phyloP scores from a whole-genome alignment of 73 alveolate species.

The Paramecium pentaurelia region DNA sequence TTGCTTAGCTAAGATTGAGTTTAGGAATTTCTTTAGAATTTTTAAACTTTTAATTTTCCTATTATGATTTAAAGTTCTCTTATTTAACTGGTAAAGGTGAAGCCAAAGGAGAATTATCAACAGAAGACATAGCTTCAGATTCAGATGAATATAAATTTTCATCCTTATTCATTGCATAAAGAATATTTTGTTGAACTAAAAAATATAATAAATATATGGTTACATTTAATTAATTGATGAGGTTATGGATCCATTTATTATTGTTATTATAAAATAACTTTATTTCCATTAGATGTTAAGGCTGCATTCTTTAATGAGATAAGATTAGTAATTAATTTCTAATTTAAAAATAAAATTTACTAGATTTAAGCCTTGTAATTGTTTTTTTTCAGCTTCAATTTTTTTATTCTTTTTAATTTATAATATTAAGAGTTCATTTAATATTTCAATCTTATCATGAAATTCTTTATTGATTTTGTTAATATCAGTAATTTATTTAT shows the following conservation, averaged over 20 bases:
- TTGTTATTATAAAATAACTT: neutral
- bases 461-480: neutral
- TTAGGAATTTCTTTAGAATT: neutral
- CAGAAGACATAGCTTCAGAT: neutral
- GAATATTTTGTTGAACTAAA: neutral
- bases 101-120: neutral
- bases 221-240: neutral
- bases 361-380: slow-evolving; percentile 3
- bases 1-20: neutral
- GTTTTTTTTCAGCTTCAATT: neutral
- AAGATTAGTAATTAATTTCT: neutral
- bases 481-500: neutral
- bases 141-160: neutral
- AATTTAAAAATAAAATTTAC: neutral
- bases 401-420: slow-evolving; percentile 14
- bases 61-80: neutral
- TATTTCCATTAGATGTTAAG: neutral
- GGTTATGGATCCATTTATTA: neutral
- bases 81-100: slow-evolving; percentile 3
- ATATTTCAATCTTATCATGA: neutral
- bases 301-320: neutral
- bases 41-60: neutral
- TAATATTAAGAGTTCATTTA: neutral
- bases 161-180: neutral
- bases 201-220: neutral